phyloP scores from a whole-genome alignment of 257 asterid species.

The Ilex asprella region DNA sequence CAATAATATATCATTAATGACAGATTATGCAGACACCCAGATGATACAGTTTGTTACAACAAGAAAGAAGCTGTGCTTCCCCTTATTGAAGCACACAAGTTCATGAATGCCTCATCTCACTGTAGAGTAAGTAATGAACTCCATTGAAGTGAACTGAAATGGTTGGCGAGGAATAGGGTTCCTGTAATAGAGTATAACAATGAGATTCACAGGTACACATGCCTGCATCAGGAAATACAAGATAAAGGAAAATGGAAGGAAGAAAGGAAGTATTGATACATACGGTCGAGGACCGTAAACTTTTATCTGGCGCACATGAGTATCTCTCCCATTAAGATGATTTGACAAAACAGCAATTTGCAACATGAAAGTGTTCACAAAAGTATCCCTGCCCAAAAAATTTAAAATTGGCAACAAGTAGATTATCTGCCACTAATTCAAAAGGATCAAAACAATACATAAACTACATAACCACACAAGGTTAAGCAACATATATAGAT shows the following conservation, averaged over 20 bases:
- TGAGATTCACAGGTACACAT: neutral
- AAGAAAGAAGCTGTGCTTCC: too few species aligned
- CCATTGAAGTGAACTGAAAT: constrained; percentile 82
- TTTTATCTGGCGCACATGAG: constrained; percentile 94
- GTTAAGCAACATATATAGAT: too few species aligned
- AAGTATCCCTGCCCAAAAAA: constrained; percentile 60
- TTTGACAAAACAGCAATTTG: constrained; percentile 77
- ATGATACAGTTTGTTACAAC: too few species aligned
- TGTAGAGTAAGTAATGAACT: constrained; percentile 72
- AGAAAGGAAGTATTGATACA: constrained; percentile 18
- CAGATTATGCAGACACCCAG: too few species aligned
- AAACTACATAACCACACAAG: neutral
- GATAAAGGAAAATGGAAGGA: neutral
- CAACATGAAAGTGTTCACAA: constrained; percentile 95
- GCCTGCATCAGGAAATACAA: neutral
- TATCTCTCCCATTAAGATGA: constrained; percentile 92
- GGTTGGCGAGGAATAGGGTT: constrained; percentile 86
- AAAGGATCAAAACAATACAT: constrained; percentile 1
- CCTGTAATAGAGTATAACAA: constrained; percentile 37
- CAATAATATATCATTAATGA: too few species aligned
- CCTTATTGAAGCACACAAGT: neutral
- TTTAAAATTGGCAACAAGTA: neutral
- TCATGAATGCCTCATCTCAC: constrained; percentile 48
- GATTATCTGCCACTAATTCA: neutral
- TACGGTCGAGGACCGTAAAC: constrained; percentile 90